Evolutionary conservation across 2,329 filamentous ascomycete species (phyloP), one percentile per base, ranked within the genome.

Genomic region (Alternaria triticina): DNA sequence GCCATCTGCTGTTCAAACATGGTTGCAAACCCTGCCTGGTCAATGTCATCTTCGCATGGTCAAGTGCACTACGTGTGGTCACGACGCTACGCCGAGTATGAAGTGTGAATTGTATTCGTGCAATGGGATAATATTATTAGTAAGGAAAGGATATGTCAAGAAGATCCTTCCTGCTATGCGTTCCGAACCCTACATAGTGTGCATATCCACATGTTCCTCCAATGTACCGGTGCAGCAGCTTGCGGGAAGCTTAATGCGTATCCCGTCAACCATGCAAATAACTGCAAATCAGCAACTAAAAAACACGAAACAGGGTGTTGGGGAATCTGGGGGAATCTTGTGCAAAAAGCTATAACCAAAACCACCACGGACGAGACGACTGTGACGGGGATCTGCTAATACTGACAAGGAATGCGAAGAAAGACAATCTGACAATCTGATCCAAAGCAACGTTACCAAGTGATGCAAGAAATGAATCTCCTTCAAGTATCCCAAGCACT

Each of bases 271-370:
- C 44, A 67, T 68, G 67, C 70, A 68, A 57, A 54, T 59, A 49
- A 62, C 66, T 63, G 60, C 58, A 65, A 61, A 64, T 59, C 45
- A 59, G 27, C 43, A 55, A 52, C 30, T 25, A 46, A 50, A 63
- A 64, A 64, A 44, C 59, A 62, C 45, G 58, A 65, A 66, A 70
- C 47, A 20, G 50, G 40, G 49, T 62, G 40, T 57, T 57, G 54
- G 65, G 62, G 59, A 71, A 69, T 63, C 54, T 63, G 61, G 71
- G 71, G 71, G 70, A 74, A 74, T 74, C 71, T 72, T 71, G 71
- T 74, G 70, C 71, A 73, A 62, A 73, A 59, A 69, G 64, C 59
- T 52, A 66, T 57, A 62, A 64, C 54, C 57, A 43, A 40, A 62
- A 67, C 68, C 68, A 68, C 62, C 70, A 62, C 47, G 28, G 62